Evolutionary conservation across 2,329 filamentous ascomycete genomes (phyloP), one percentile per base, ranked within the genome.

Genomic region (Trichoderma sp.): DNA sequence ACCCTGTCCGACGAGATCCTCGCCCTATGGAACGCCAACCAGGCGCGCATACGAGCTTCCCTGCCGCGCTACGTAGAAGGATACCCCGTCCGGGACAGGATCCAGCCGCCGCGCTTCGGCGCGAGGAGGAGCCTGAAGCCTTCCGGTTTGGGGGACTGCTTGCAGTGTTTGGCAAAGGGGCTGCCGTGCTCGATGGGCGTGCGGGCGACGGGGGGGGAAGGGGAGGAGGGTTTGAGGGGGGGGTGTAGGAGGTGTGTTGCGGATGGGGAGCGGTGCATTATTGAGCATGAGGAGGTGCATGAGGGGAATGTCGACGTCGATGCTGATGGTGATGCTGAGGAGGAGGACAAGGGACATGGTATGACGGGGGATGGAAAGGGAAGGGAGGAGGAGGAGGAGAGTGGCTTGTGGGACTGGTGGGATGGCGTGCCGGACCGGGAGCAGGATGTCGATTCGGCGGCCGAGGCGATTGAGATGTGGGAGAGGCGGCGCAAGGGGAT

Each of bases 211-310:
- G 82, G 51, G 41, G 81, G 5, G 2, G 7, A 7, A 44, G 64
- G 58, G 28, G 10, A 44, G 28, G 10, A 44, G 2, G 15, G 55
- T 12, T 81, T 80, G n/a, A 81, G 43, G n/a, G 81, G 47, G 39
- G 43, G 34, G 50, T 74, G 69, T 59, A 63, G 56, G 56, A 71
- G 69, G 64, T 74, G 69, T 34, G 64, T 30, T 48, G 65, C 68
- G 62, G 74, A 71, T 56, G 73, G 70, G 10, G 67, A 68, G 55
- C 69, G 21, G 64, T 78, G 69, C 67, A 69, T 69, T 30, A 70
- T 64, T 14, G 43, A 61, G 5, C 44, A 28, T 28, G 45, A 28
- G 26, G 14, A 28, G 5, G 24, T 43, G 9, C 7, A n/a, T 26
- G 14, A 28, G 2, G 21, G 28, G 3, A 10, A 21, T 28, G 26